Conservation (phyloP, 148 eudicot genomes). For the Spergularia bocconei region DNA sequence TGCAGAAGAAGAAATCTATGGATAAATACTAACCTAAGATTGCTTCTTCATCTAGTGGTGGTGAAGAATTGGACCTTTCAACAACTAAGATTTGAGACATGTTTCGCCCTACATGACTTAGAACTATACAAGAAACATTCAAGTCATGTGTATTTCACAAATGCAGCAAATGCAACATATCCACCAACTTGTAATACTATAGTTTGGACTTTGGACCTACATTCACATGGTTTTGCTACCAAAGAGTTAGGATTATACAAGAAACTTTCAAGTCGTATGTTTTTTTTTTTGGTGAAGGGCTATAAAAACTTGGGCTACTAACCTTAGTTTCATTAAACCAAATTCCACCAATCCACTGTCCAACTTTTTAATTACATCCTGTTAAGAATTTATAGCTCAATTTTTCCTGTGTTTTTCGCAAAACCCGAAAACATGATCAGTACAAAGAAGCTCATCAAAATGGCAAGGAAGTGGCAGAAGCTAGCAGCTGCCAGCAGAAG, state of each 20-base stretch:
- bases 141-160: too few relatives aligned
- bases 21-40: too few relatives aligned
- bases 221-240: constrained; percentile 18
- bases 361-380: neutral
- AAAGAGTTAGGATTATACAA: constrained; percentile 10
- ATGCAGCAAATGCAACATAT: constrained; percentile 2
- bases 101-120: too few relatives aligned
- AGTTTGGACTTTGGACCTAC: constrained; percentile 10
- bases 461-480: constrained; percentile 41
- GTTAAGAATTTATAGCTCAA: neutral
- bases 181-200: constrained; percentile 4
- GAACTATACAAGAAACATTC: too few relatives aligned
- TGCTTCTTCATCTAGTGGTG: too few relatives aligned
- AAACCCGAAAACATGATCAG: constrained; percentile 28
- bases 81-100: too few relatives aligned
- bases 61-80: too few relatives aligned
- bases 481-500: constrained; percentile 24
- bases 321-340: constrained; percentile 5
- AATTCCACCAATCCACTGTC: neutral
- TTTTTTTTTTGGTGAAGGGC: neutral
- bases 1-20: too few relatives aligned
- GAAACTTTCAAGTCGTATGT: constrained; percentile 5
- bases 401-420: neutral
- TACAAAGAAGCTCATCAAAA: constrained; percentile 37
- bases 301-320: neutral